These are phyloP conservation scores for Kalmusia sp. DNA, from an alignment of 2,329 filamentous ascomycete genomes.

Conservation along the genomic window DNA sequence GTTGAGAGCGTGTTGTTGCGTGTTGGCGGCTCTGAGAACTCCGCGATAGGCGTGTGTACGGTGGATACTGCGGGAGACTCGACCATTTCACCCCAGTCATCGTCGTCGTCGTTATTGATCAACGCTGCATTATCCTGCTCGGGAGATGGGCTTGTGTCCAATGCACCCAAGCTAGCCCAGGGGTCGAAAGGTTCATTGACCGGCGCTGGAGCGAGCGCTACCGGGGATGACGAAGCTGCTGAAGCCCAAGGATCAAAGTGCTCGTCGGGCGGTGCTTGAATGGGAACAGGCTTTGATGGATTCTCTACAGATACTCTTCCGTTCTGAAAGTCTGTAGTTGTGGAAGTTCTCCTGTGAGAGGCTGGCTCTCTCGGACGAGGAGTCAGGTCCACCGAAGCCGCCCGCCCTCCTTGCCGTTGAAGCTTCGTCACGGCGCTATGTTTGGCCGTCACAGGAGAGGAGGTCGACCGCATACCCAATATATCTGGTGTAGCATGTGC, in stretches of 20 bases:
- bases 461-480: slow-evolving; percentile 17
- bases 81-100: slow-evolving; percentile 50
- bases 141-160: slow-evolving; percentile 19
- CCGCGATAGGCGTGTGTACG: slow-evolving; percentile 14
- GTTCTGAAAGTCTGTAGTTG: slow-evolving; percentile 3
- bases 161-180: slow-evolving; percentile 20
- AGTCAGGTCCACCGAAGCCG: slow-evolving; percentile 29
- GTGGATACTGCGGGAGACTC: slow-evolving; percentile 40
- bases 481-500: slow-evolving; percentile 28
- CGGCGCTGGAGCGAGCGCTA: not conserved
- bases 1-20: slow-evolving; percentile 17
- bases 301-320: not conserved
- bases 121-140: slow-evolving; percentile 6
- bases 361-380: slow-evolving; percentile 13
- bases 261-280: not conserved
- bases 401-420: slow-evolving; percentile 26
- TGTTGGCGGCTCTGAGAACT: slow-evolving; percentile 16
- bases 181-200: slow-evolving; percentile 14
- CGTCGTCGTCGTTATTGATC: slow-evolving; percentile 43
- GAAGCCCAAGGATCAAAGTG: slow-evolving; percentile 15
- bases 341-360: slow-evolving; percentile 24
- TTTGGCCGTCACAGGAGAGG: slow-evolving; percentile 25
- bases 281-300: not conserved
- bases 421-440: slow-evolving; percentile 22
- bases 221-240: not conserved